phyloP scores from a whole-genome alignment of 768 basidiomycete species.

The Collybia sordida region DNA sequence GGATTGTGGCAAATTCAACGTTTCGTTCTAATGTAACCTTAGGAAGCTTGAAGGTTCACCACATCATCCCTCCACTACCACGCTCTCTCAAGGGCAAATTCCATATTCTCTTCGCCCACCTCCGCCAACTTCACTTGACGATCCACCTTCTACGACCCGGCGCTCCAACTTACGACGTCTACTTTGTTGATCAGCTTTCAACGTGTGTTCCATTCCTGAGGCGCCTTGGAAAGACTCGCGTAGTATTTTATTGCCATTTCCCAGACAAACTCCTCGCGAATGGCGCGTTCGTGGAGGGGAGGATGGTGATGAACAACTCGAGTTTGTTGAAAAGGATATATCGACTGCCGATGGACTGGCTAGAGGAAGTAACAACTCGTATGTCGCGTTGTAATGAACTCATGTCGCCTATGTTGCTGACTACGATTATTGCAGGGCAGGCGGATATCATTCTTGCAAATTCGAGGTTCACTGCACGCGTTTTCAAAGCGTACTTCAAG shows the following conservation, averaged over 20 bases:
- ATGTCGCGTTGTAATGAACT: conserved; percentile 22
- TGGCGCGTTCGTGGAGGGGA: conserved; percentile 64
- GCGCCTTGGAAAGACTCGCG: conserved; percentile 62
- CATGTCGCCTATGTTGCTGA: background rate
- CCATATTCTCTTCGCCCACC: conserved; percentile 87
- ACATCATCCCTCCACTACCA: conserved; percentile 75
- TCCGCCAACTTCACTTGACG: conserved; percentile 84
- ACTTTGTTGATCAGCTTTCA: conserved; percentile 93
- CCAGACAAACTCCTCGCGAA: conserved; percentile 90
- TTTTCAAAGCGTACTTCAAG: conserved; percentile 76
- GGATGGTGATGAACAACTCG: conserved; percentile 35
- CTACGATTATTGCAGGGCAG: conserved; percentile 52
- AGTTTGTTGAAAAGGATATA: conserved; percentile 73
- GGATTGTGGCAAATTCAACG: background rate
- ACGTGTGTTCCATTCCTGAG: conserved; percentile 87
- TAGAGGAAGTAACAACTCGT: conserved; percentile 92
- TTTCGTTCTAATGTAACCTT: background rate
- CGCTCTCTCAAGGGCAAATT: conserved; percentile 77
- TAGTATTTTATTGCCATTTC: conserved; percentile 98
- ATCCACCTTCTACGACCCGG: conserved; percentile 53
- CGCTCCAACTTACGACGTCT: conserved; percentile 70
- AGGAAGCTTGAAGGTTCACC: conserved; percentile 82
- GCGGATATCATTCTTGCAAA: conserved; percentile 92
- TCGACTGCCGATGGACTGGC: conserved; percentile 83
- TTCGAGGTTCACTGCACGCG: conserved; percentile 83